Base-by-base conservation (phyloP, 208 protist genomes). In the Crithidia fasciculata region DNA sequence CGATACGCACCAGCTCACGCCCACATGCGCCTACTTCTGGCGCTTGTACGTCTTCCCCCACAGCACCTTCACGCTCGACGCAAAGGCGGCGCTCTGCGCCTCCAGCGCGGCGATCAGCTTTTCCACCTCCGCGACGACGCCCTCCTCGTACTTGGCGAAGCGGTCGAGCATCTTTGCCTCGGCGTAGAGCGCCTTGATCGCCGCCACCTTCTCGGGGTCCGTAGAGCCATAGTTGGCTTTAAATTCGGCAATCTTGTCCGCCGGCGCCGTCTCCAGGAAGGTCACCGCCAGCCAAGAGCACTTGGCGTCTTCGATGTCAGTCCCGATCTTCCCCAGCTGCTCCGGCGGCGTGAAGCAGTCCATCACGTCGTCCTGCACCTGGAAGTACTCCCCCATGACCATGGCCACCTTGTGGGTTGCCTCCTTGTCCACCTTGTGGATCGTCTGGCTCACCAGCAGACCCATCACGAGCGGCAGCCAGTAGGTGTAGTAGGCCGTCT, bases 401-500 rank as follows among this genome's bases (percentile, higher is more conserved):
- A 98, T 78, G 9, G 96, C 80, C 45, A 99, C 89, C 50, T 93
- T 72, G 58, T 96, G 72, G n/a, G 93, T 83, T 6, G 72, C 41
- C 19, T 70, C 65, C 72, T 89, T 88, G 41, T 91, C 83, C 55
- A 93, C 90, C 36, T 84, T 73, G 15, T 85, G 69, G 2, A 57
- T 44, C 40, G 89, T 87, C 50, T 86, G 90, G 54, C 81, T 89
- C 54, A 99, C 88, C 74, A 98, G 67, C 73, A 99, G 94, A n/a
- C 95, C 98, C 72, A 97, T 86, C 41, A 90, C 85, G 8, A 99
- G 88, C 47, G 98, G 98, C 13, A 99, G 83, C 77, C 98, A 98
- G 88, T 99, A 99, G 28, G 97, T 98, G 86, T 99, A 99, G 81
- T 95, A 99, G 13, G 98, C 93, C 10, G 98, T 99, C 88, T 99